Base-by-base conservation (phyloP, 2,329 filamentous ascomycete genomes). In the Phyllosticta citrichinensis region DNA sequence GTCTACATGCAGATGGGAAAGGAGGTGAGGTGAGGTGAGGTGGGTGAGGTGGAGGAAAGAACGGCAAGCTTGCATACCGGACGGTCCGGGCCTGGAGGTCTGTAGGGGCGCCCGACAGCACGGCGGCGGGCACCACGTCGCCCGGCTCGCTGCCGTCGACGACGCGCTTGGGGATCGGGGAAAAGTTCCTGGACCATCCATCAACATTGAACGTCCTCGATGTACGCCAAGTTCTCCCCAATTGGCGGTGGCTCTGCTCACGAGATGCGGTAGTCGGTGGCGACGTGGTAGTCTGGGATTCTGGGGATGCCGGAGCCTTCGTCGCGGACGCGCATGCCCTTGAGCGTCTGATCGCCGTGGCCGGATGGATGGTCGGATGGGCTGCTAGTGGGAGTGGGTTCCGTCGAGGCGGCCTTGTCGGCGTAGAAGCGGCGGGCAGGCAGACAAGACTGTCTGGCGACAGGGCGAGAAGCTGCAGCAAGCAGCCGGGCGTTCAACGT, bases 11-110 rank as follows among this genome's bases (percentile, higher is more conserved):
- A 9, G 40, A 6, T n/a, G 40, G 40, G 40, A n/a, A n/a, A 5
- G 17, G 40, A n/a, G 40, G 3, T 55, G 19, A 30, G 22, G 24
- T 22, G 8, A 22, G 10, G 50, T 22, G 14, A 59, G 55, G 35
- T 56, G 22, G 2, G 22, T 22, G 40, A 61, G 35, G 10, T 19
- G 17, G 27, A 50, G 19, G 40, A 22, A 3, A 22, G 22, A 22
- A 22, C 22, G 22, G 22, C 22, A 22, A 22, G 22, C 22, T 22
- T 50, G 58, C 82, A 64, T 86, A 97, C 92, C 93, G 88, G 69
- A 97, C 95, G 68, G 89, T 93, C 68, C 94, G 86, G 65, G 89
- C 92, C 79, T 99, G 92, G 19, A 99, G 84, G 73, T 99, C 95
- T 61, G 92, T 84, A 30, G 94, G 95, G 55, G 94, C 94, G 57